These are phyloP conservation scores for Dryadomyces quercus-mongolicae DNA, from an alignment of 2,329 filamentous ascomycete genomes.

Conservation along the genomic window DNA sequence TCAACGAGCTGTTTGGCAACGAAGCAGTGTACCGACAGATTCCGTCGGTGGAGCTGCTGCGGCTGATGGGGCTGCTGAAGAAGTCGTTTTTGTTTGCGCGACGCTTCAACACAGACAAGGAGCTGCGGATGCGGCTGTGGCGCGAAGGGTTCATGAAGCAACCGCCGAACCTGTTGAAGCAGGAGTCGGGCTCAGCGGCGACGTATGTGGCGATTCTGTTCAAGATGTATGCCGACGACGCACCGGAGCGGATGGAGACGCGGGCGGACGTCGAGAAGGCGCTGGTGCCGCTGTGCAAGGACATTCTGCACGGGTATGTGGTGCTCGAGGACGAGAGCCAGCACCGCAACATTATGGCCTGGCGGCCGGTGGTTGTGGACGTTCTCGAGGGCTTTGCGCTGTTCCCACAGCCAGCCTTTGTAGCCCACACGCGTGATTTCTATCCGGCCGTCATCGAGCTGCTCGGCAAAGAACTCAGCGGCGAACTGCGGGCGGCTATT, in stretches of 20 bases:
- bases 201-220: constrained; percentile 95
- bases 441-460: constrained; percentile 79
- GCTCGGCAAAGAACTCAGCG: constrained; percentile 66
- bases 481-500: constrained; percentile 67
- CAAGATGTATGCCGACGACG: constrained; percentile 90
- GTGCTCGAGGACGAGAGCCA: constrained; percentile 89
- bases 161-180: constrained; percentile 92
- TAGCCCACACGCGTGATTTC: constrained; percentile 67
- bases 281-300: constrained; percentile 85
- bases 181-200: constrained; percentile 83
- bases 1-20: constrained; percentile 97
- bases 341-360: constrained; percentile 91
- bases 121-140: constrained; percentile 88
- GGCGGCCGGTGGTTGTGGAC: constrained; percentile 93
- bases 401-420: constrained; percentile 72
- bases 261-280: constrained; percentile 80
- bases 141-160: constrained; percentile 99
- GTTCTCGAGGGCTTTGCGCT: constrained; percentile 85
- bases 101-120: constrained; percentile 95
- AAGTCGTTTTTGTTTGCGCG: constrained; percentile 95
- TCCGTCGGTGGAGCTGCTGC: constrained; percentile 75
- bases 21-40: constrained; percentile 90
- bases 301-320: constrained; percentile 81
- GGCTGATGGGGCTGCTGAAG: constrained; percentile 88
- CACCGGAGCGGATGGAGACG: constrained; percentile 67